Base-by-base conservation (phyloP, 345 rosid species). In the Stellera chamaejasme region DNA sequence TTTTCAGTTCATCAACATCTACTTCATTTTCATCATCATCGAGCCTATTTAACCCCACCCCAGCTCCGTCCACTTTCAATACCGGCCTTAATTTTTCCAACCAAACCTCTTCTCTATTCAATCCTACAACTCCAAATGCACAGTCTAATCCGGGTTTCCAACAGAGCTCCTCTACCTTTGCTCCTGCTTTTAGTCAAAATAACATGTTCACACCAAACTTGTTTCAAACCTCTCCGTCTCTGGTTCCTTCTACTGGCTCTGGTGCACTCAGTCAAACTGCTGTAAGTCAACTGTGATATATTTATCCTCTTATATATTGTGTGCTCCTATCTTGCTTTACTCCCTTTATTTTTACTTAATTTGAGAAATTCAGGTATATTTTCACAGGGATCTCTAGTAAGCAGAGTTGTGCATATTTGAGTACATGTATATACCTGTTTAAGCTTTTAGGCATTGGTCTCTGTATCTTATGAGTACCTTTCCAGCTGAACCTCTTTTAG, bases 81-180 rank as follows among this genome's bases (percentile, higher is more conserved):
- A 48, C 62, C 44, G 67, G 68, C 56, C 46, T 65, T 54, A 68
- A 27, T 60, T 77, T 86, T 68, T 60, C 72, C 66, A 77, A 76
- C 48, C 98, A 80, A 69, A 52, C 91, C 39, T 59, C 94, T 62
- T 70, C 81, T 10, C 65, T 82, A 60, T 93, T 81, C 66, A 70
- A 63, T 57, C 65, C 96, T 28, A 69, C 63, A 23, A 27, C 68
- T 13, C 69, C 83, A 36, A 54, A 79, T 32, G 82, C 77, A 45
- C 96, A 79, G 81, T 64, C 94, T 52, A 76, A 79, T 36, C 73
- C 87, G 71, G 71, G 65, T 43, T 83, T 86, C 66, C 88, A 88
- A 50, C 92, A 71, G 60, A 58, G 52, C 45, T 57, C 78, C 52
- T 32, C 90, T 47, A 14, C 77, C 15, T 79, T 84, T 11, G 87